Base-by-base conservation (phyloP, 495 filamentous ascomycete species). In the Cairneyella variabilis region DNA sequence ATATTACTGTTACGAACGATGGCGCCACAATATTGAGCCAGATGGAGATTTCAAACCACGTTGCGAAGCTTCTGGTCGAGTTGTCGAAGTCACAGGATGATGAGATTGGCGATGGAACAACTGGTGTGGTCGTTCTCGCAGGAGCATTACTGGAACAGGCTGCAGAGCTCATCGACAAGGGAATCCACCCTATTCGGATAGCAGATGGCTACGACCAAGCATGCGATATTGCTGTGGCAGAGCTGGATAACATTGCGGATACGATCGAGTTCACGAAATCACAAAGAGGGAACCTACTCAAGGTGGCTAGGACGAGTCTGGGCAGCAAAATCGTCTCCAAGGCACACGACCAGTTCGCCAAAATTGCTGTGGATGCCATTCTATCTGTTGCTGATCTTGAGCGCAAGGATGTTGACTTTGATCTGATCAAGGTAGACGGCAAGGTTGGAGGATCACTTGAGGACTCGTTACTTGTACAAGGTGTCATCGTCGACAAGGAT, bases 261-360 rank as follows among this genome's bases (percentile, higher is more conserved):
- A 78, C 82, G 27, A 88, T 99, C 61, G 73, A 86, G 60, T 97
- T 99, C 68, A 83, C 82, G 56, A 83, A 70, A 64, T 80, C 88
- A 9, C 69, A 93, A 51, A 91, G 82, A 46, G 71, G 77, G 53
- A 97, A 97, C 71, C 77, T 99, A 41, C 73, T 91, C 64, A 88
- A 91, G 74, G 95, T 97, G 49, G 95, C 93, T 43, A 90, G 89
- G 74, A 99, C 93, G 58, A 93, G 91, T 70, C 72, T 99, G 72
- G 93, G 93, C 61, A 95, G 89, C 76, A 99, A 99, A 76, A 99
- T 99, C 70, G 93, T 99, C 16, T 97, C 92, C 61, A 99, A 97
- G 71, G 91, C 93, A 25, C 93, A 97, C 72, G 90, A 97, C 66
- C 92, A 97, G 66, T 99, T 99, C 64, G 88, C 95, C 52, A 83